phyloP scores from a whole-genome alignment of 2,329 filamentous ascomycete genomes.

The Paecilomyces fulvus region DNA sequence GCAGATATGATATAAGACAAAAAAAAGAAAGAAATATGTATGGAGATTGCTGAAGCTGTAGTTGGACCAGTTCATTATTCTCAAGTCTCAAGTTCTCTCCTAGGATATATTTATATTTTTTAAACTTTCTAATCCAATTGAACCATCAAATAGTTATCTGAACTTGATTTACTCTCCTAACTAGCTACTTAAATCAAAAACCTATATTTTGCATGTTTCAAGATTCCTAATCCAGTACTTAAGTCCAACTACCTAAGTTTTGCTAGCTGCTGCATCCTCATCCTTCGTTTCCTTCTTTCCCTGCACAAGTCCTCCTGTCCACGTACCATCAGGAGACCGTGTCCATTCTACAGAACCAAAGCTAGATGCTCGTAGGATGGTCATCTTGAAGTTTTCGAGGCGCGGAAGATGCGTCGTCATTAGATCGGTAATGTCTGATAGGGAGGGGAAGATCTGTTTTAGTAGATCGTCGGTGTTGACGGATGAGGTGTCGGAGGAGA shows the following conservation, averaged over 20 bases:
- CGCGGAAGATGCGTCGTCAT: slow-evolving; percentile 22
- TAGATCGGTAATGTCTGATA: slow-evolving; percentile 23
- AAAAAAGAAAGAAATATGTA: not conserved
- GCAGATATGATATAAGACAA: not conserved
- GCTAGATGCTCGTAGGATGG: slow-evolving; percentile 21
- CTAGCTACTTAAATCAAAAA: not conserved
- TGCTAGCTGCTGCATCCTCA: not conserved
- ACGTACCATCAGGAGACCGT: not conserved
- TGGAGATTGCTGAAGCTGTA: not conserved
- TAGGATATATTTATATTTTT: not conserved
- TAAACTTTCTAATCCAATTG: not conserved
- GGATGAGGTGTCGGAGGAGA: not conserved
- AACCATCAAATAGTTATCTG: not conserved
- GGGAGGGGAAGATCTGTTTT: slow-evolving; percentile 2
- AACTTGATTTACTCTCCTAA: not conserved
- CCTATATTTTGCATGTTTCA: not conserved
- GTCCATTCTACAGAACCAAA: slow-evolving; percentile 7
- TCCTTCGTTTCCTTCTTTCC: not conserved
- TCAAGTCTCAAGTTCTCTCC: not conserved
- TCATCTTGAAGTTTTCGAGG: slow-evolving; percentile 28
- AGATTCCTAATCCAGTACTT: not conserved
- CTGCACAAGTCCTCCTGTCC: slow-evolving; percentile 1
- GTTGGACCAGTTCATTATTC: not conserved
- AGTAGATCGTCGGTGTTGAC: slow-evolving; percentile 1
- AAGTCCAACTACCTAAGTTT: not conserved